These are phyloP conservation scores for Symmetrospora coprosmae DNA, from an alignment of 768 basidiomycete genomes.

Conservation along the genomic window DNA sequence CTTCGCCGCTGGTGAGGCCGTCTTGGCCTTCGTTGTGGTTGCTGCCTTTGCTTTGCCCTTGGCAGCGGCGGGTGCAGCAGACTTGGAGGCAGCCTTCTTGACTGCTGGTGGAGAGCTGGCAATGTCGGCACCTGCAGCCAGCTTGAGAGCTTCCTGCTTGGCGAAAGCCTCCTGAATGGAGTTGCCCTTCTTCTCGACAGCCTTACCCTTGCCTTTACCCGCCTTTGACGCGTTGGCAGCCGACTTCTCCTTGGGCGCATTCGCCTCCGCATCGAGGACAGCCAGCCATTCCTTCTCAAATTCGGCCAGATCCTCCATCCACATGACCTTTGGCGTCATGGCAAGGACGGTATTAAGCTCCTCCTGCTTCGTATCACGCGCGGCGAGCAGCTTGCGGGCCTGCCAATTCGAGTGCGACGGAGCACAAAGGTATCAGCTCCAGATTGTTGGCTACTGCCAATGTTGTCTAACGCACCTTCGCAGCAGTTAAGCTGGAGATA, in stretches of 20 bases:
- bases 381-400: slow-evolving; percentile 70
- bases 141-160: background rate
- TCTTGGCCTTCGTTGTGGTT: slow-evolving; percentile 13
- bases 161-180: background rate
- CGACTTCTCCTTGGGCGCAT: slow-evolving; percentile 46
- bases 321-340: slow-evolving; percentile 64
- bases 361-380: slow-evolving; percentile 64
- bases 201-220: slow-evolving; percentile 32
- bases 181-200: slow-evolving; percentile 16
- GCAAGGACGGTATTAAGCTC: slow-evolving; percentile 67
- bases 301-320: slow-evolving; percentile 73
- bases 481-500: slow-evolving; percentile 84
- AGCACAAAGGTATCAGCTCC: background rate
- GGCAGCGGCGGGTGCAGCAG: slow-evolving; percentile 4
- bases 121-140: background rate
- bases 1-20: slow-evolving; percentile 10
- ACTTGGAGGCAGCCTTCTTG: background rate
- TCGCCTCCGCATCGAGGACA: slow-evolving; percentile 33
- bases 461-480: slow-evolving; percentile 49
- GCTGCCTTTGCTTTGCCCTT: slow-evolving; percentile 16
- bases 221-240: slow-evolving; percentile 41
- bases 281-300: slow-evolving; percentile 61
- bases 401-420: slow-evolving; percentile 33
- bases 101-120: background rate
- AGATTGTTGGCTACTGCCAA: background rate